Evolutionary conservation across 1,284 basidiomycete genomes (phyloP).

Genomic region (Rhizoctonia solani): DNA sequence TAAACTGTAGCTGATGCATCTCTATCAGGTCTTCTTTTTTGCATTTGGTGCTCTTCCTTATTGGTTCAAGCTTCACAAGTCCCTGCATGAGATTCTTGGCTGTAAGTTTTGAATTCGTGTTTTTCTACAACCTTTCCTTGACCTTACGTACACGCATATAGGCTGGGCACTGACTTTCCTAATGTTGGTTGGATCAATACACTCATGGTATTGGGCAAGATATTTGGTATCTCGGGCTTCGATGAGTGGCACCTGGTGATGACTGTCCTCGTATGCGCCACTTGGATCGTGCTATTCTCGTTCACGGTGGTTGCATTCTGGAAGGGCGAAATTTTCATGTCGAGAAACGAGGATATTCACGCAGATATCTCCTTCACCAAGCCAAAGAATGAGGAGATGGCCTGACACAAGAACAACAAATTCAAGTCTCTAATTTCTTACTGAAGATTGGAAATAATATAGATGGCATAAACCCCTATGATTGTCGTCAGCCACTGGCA

Average conservation of each 20-base stretch:
- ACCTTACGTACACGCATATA: neutral
- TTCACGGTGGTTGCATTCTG: neutral
- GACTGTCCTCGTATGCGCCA: neutral
- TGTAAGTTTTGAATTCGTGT: conserved; percentile 2
- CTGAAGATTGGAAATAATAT: too few relatives aligned
- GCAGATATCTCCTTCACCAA: neutral
- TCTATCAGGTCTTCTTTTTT: neutral
- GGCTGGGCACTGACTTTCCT: conserved; percentile 36
- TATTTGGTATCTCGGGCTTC: conserved; percentile 4
- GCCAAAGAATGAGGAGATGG: neutral
- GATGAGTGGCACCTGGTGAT: neutral
- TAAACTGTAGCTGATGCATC: neutral
- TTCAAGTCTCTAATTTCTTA: too few relatives aligned
- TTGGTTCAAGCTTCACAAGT: conserved; percentile 36
- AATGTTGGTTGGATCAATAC: conserved; percentile 34
- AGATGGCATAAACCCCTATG: too few relatives aligned
- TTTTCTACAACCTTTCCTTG: neutral
- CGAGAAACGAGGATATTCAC: neutral
- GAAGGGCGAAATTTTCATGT: neutral
- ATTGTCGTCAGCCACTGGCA: too few relatives aligned
- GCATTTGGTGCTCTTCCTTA: too few relatives aligned
- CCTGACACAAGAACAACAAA: too few relatives aligned
- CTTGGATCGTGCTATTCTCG: conserved; percentile 3
- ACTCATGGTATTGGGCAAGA: conserved; percentile 22
- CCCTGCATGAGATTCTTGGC: conserved; percentile 35